Conservation (phyloP, 2,329 filamentous ascomycete species). For the Phialophora tarda region DNA sequence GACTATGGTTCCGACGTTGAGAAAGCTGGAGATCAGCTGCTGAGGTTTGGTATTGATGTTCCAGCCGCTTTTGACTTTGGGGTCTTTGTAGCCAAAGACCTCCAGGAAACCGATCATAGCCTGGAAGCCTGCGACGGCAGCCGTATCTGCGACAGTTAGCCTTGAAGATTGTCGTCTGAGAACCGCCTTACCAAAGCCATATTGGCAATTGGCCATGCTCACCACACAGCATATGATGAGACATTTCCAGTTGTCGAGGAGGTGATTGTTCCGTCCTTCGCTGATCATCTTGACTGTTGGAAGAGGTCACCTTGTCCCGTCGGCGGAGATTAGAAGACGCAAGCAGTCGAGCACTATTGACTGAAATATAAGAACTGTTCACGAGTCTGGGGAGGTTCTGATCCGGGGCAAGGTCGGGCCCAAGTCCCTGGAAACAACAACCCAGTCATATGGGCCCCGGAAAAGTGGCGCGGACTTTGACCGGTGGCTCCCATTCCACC, state of each 20-base stretch:
- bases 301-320: not conserved
- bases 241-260: constrained; percentile 50
- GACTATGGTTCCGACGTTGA: constrained; percentile 58
- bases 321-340: not conserved
- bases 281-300: constrained; percentile 24
- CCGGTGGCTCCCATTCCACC: constrained; percentile 14
- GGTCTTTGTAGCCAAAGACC: constrained; percentile 58
- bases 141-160: constrained; percentile 19
- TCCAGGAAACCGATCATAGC: constrained; percentile 59
- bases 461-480: constrained; percentile 12
- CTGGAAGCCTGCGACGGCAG: constrained; percentile 45
- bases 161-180: constrained; percentile 43
- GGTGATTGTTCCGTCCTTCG: constrained; percentile 21
- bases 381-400: not conserved
- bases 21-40: constrained; percentile 58
- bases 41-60: constrained; percentile 54
- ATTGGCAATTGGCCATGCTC: constrained; percentile 59
- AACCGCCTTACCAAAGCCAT: constrained; percentile 56
- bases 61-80: constrained; percentile 41
- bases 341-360: not conserved
- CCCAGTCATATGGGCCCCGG: constrained; percentile 8
- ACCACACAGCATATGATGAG: constrained; percentile 55
- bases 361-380: not conserved
- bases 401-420: constrained; percentile 20
- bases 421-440: not conserved